Percentiles rank a stretch among this genome's conserved stretches.
These are phyloP conservation scores for Barnettozyma hawaiiensis DNA, from an alignment of 1,139 yeast species.

Conservation along the genomic window DNA sequence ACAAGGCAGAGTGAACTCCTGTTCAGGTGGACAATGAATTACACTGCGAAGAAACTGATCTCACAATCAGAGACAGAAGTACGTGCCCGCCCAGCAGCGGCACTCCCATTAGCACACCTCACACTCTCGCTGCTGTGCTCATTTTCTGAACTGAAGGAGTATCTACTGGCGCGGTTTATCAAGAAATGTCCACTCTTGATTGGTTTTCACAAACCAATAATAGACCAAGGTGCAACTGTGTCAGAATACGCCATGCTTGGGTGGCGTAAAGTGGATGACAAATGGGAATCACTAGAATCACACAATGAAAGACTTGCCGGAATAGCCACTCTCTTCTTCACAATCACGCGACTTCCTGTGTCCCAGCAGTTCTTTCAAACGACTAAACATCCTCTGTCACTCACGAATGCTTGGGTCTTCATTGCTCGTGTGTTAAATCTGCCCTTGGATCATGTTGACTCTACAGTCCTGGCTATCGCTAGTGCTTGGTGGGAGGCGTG, in stretches of 20 bases:
- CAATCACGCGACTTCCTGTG: constrained; percentile 46
- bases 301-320: constrained; percentile 88
- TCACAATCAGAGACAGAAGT: constrained; percentile 94
- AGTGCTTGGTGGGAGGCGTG: constrained; percentile 94
- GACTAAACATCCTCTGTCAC: constrained; percentile 46
- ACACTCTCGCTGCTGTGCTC: constrained; percentile 48
- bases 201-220: constrained; percentile 45
- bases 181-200: constrained; percentile 88
- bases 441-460: constrained; percentile 42
- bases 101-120: constrained; percentile 72
- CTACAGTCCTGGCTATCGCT: constrained; percentile 66
- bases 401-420: constrained; percentile 58
- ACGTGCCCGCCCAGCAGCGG: constrained; percentile 69
- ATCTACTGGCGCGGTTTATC: constrained; percentile 71
- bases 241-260: constrained; percentile 86
- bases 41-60: constrained; percentile 76
- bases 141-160: constrained; percentile 63
- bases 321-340: constrained; percentile 74
- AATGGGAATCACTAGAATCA: constrained; percentile 72
- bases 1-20: constrained; percentile 46
- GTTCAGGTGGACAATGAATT: constrained; percentile 70
- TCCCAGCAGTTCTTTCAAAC: constrained; percentile 26
- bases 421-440: constrained; percentile 66
- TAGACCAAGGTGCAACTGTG: constrained; percentile 47
- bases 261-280: constrained; percentile 56